A percentile compares a stretch with the other conserved stretches of the same genome.
Evolutionary conservation across 2,329 filamentous ascomycete species (phyloP).

Genomic region (Chrysoporthe austroafricana): DNA sequence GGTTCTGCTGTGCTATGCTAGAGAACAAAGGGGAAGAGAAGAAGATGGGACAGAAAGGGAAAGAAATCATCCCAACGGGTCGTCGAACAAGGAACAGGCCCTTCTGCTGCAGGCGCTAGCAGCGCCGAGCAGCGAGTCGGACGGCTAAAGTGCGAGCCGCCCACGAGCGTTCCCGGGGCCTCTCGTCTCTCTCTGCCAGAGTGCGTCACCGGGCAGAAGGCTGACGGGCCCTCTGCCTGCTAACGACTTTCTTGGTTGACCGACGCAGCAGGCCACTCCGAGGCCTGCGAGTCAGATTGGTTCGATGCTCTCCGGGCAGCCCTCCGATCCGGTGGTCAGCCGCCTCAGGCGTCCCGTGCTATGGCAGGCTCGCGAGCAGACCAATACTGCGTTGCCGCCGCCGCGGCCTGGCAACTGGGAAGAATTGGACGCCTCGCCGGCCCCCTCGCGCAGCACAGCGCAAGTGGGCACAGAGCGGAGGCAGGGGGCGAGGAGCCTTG

Average conservation of each 20-base stretch:
- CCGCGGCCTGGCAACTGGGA: conserved; percentile 3
- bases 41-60: background rate
- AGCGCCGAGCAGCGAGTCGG: conserved; percentile 16
- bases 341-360: too few relatives aligned
- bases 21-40: background rate
- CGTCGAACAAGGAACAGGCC: conserved; percentile 22
- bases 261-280: background rate
- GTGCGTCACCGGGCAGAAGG: conserved; percentile 9
- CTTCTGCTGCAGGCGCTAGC: conserved; percentile 22
- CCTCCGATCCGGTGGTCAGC: background rate
- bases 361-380: too few relatives aligned
- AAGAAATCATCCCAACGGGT: conserved; percentile 6
- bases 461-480: background rate
- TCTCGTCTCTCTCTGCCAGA: background rate
- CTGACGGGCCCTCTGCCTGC: background rate
- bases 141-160: conserved; percentile 14
- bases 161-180: conserved; percentile 18
- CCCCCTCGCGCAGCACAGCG: too few relatives aligned
- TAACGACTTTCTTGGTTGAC: background rate
- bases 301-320: background rate
- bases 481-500: conserved; percentile 3
- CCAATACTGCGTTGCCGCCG: background rate
- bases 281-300: background rate
- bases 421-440: conserved; percentile 1
- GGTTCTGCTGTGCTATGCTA: background rate